These are phyloP conservation scores for Kwoniella bestiolae DNA, from an alignment of 768 basidiomycete species.

Conservation along the genomic window DNA sequence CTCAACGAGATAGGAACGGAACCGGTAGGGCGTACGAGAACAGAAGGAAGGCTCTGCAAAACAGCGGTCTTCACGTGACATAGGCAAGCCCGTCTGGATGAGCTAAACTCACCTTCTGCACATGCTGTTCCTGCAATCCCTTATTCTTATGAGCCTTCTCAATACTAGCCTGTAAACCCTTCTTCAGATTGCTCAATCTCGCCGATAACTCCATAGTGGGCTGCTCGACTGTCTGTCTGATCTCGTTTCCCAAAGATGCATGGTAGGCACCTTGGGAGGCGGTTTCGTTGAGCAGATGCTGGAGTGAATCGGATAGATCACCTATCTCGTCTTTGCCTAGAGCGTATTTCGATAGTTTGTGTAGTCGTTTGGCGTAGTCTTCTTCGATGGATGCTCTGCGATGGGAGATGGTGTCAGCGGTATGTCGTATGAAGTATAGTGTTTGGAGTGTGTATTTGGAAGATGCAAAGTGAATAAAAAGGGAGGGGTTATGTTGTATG, in stretches of 20 bases:
- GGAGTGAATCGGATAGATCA: conserved; percentile 78
- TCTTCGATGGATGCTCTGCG: conserved; percentile 85
- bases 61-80: too few relatives aligned
- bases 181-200: conserved; percentile 49
- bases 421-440: background rate
- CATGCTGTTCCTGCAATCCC: conserved; percentile 81
- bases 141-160: conserved; percentile 92
- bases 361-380: conserved; percentile 85
- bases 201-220: conserved; percentile 39
- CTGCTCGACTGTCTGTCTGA: conserved; percentile 74
- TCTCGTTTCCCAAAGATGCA: conserved; percentile 71
- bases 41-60: too few relatives aligned
- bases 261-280: conserved; percentile 79
- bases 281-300: conserved; percentile 79
- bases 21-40: too few relatives aligned
- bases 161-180: conserved; percentile 67
- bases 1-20: too few relatives aligned
- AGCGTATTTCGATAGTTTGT: conserved; percentile 73
- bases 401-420: background rate
- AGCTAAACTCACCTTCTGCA: conserved; percentile 64
- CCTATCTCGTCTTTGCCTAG: conserved; percentile 92
- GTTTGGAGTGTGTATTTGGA: background rate
- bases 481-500: background rate
- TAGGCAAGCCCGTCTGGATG: too few relatives aligned
- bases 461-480: background rate